These are phyloP conservation scores for Phytophthora multivora DNA, from an alignment of 352 stramenopile genomes.

Conservation along the genomic window DNA sequence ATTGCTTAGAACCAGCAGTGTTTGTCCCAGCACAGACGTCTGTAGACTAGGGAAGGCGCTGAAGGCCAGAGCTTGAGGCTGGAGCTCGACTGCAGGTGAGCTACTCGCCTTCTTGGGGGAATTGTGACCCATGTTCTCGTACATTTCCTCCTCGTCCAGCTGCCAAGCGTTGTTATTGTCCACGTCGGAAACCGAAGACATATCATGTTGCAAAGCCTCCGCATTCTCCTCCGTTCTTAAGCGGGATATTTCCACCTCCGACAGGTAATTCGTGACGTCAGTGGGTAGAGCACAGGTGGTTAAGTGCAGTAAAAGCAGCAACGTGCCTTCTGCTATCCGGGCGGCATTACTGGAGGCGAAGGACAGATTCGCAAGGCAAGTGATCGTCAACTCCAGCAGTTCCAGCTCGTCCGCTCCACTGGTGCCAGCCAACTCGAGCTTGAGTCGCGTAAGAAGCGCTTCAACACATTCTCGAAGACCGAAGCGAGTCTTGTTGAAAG, in stretches of 20 bases:
- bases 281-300: conserved; percentile 43
- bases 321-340: conserved; percentile 49
- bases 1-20: conserved; percentile 69
- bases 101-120: conserved; percentile 18
- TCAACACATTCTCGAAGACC: conserved; percentile 60
- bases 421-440: conserved; percentile 20
- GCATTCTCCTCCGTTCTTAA: neutral
- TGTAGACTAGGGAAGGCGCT: conserved; percentile 62
- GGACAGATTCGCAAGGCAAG: conserved; percentile 70
- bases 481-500: conserved; percentile 82
- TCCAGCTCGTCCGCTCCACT: conserved; percentile 61
- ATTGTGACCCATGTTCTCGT: conserved; percentile 19
- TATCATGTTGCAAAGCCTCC: neutral
- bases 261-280: conserved; percentile 55
- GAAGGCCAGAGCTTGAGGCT: conserved; percentile 48
- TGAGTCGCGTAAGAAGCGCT: conserved; percentile 51
- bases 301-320: conserved; percentile 56
- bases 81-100: conserved; percentile 8
- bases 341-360: conserved; percentile 53
- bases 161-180: conserved; percentile 17
- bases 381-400: conserved; percentile 66
- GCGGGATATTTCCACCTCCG: conserved; percentile 25
- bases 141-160: conserved; percentile 30
- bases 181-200: neutral
- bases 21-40: conserved; percentile 68